Conservation (phyloP, 2,329 filamentous ascomycete genomes). For the Colletotrichum karsti region DNA sequence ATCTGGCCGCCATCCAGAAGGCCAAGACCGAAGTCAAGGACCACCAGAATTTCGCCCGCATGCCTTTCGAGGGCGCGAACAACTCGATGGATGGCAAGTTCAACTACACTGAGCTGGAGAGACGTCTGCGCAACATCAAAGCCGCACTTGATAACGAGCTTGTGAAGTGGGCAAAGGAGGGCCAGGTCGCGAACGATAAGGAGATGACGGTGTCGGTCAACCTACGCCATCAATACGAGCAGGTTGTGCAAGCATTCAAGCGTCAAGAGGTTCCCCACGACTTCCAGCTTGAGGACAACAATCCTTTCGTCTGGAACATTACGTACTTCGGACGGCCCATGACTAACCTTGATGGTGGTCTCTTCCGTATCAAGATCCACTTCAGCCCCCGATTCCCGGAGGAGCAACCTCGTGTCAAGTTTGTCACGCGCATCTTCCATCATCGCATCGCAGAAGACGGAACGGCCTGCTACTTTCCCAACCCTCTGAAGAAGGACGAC, state of each 20-base stretch:
- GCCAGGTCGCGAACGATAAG: constrained; percentile 66
- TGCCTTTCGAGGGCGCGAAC: constrained; percentile 83
- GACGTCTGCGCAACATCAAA: constrained; percentile 75
- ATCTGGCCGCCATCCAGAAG: constrained; percentile 75
- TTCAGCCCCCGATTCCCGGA: constrained; percentile 89
- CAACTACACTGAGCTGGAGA: constrained; percentile 78
- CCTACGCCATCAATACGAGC: constrained; percentile 84
- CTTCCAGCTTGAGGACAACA: constrained; percentile 78
- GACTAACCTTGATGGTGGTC: constrained; percentile 91
- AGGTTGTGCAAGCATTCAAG: constrained; percentile 80
- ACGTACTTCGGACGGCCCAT: constrained; percentile 92
- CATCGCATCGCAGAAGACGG: constrained; percentile 85
- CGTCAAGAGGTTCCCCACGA: constrained; percentile 76
- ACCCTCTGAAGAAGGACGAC: constrained; percentile 71
- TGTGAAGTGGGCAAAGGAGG: constrained; percentile 74
- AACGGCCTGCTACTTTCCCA: constrained; percentile 82
- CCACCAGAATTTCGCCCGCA: constrained; percentile 73
- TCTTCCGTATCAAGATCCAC: constrained; percentile 82
- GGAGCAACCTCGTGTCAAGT: constrained; percentile 84
- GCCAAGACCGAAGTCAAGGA: constrained; percentile 71
- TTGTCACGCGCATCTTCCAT: constrained; percentile 87
- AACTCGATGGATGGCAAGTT: constrained; percentile 91
- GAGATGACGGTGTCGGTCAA: constrained; percentile 83
- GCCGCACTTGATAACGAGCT: constrained; percentile 77
- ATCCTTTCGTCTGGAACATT: constrained; percentile 89